Evolutionary conservation across 192 early-diverging fungal species (phyloP), one percentile per base, ranked within the genome.

Genomic region (Ambispora gerdemannii): DNA sequence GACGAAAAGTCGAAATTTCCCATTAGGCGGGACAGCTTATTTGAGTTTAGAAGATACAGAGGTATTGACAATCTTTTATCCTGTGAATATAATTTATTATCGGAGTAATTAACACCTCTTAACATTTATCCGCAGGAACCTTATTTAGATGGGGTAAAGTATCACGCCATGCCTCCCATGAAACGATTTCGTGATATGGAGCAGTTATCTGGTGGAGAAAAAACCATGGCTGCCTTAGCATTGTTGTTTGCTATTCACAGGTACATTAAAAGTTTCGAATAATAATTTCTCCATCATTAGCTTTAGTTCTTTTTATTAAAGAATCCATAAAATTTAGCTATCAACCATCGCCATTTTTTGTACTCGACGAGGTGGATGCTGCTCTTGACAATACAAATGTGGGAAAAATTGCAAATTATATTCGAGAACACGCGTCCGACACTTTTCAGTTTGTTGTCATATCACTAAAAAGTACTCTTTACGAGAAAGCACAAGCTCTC

Each of bases 181-280:
- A 99, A 99, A 82, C 89, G 96, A 30, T 99, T 99, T 86, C 82
- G 95, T 67, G 97, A 99, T 75, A 99, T 99, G 97, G 96, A 97
- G 67, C 93, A 94, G 74, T 82, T 99, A 15, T 97, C 95, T 25
- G 97, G 97, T 38, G 97, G 97, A 72, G 97, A 99, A 82, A 99
- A 98, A 82, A 96, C 96, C 0, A 92, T 99, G 34, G 97, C 95
- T 0, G 96, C 97, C 3, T 81, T 99, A 49, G 97, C 96, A 1
- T 77, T 99, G 38, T 83, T 99, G 68, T 97, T 99, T 83, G 95
- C 97, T 27, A 93, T 99, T 73, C 96, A 96, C 76, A 88, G 82
- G 74, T 86, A 76, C n/a, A n/a, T n/a, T 43, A 15, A 43, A 43
- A 43, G 15, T 43, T 43, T 43, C 6, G 7, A 10, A 10, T 6